These are phyloP conservation scores for Chrysanthemum lavandulifolium DNA, from an alignment of 129 eudicot genomes.

Conservation along the genomic window DNA sequence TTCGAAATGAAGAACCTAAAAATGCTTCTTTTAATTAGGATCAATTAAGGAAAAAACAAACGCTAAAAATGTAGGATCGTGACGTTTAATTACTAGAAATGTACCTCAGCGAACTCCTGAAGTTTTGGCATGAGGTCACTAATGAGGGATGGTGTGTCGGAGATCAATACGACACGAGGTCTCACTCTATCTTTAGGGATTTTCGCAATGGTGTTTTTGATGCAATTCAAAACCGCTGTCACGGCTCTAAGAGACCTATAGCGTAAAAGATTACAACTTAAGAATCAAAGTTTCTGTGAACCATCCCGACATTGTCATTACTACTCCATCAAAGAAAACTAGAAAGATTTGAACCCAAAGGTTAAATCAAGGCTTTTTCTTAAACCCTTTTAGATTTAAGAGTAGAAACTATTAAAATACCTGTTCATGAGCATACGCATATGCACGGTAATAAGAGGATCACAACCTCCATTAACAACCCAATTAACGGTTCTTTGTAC, in stretches of 20 bases:
- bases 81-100: background rate
- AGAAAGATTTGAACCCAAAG: background rate
- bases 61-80: background rate
- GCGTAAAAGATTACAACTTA: constrained; percentile 9
- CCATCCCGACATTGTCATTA: background rate
- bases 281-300: background rate
- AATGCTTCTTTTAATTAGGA: background rate
- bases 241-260: constrained; percentile 51
- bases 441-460: constrained; percentile 58
- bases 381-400: background rate
- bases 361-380: background rate
- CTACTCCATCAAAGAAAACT: background rate
- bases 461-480: constrained; percentile 44
- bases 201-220: constrained; percentile 36
- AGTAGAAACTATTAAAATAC: constrained; percentile 21
- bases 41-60: background rate
- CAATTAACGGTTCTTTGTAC: constrained; percentile 49
- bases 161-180: constrained; percentile 58
- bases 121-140: constrained; percentile 37
- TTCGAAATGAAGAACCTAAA: constrained; percentile 64
- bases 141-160: constrained; percentile 65
- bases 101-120: constrained; percentile 54
- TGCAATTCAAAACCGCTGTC: constrained; percentile 59
- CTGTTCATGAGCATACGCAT: constrained; percentile 72
- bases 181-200: background rate